phyloP scores from a whole-genome alignment of 1,139 yeast species.

The Suhomyces bribrorum region DNA sequence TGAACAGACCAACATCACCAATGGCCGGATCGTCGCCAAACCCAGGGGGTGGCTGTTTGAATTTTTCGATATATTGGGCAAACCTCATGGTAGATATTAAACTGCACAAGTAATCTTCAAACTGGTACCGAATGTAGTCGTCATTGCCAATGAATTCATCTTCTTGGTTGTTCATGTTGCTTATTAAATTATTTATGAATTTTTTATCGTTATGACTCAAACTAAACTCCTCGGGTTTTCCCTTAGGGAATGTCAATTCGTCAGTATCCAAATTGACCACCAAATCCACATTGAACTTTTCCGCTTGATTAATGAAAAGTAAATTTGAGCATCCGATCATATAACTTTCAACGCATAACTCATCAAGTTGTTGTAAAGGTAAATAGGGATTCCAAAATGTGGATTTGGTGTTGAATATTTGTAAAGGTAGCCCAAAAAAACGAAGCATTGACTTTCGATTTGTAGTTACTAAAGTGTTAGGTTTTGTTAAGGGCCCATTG shows the following conservation, averaged over 20 bases:
- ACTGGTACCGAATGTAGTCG: conserved; percentile 82
- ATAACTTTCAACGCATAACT: conserved; percentile 65
- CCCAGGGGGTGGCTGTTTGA: conserved; percentile 47
- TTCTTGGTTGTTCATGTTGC: conserved; percentile 20
- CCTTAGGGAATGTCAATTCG: conserved; percentile 45
- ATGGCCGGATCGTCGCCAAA: too few relatives aligned
- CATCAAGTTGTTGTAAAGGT: conserved; percentile 86
- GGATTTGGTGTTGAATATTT: conserved; percentile 76
- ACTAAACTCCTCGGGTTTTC: conserved; percentile 42
- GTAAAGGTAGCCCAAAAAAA: conserved; percentile 87
- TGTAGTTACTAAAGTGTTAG: conserved; percentile 74
- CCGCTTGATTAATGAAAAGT: conserved; percentile 68
- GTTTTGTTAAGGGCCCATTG: conserved; percentile 52
- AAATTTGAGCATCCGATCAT: conserved; percentile 89
- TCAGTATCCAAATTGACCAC: conserved; percentile 40
- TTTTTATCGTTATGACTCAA: conserved; percentile 69
- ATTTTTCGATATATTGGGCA: conserved; percentile 54
- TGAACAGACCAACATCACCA: conserved; percentile 39
- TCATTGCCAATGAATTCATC: conserved; percentile 67
- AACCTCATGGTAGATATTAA: conserved; percentile 73
- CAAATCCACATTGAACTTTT: conserved; percentile 50
- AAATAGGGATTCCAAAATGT: conserved; percentile 91
- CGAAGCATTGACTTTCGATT: conserved; percentile 74
- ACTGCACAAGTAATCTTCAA: conserved; percentile 86
- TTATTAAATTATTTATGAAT: conserved; percentile 58